These are phyloP conservation scores for Licmophora abbreviata DNA, from an alignment of 108 stramenopile species.

Conservation along the genomic window DNA sequence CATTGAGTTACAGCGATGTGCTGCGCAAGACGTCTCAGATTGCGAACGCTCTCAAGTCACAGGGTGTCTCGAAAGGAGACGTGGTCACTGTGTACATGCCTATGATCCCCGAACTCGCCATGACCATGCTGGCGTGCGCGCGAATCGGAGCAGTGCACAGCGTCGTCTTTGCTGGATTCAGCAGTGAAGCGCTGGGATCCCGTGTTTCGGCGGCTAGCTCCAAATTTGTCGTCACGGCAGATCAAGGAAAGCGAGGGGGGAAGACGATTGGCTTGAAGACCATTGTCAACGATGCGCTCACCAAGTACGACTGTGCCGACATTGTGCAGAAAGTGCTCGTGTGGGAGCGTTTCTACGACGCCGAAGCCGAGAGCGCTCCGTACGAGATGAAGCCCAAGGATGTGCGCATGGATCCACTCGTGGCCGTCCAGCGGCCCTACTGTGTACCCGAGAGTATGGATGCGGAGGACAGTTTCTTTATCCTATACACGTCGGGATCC, in stretches of 20 bases:
- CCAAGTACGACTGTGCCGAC: constrained; percentile 41
- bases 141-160: constrained; percentile 95
- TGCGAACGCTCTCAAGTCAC: constrained; percentile 84
- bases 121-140: constrained; percentile 97
- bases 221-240: constrained; percentile 81
- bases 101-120: constrained; percentile 95
- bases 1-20: constrained; percentile 70
- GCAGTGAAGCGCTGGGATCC: constrained; percentile 84
- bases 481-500: constrained; percentile 95
- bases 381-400: constrained; percentile 55
- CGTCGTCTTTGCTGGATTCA: constrained; percentile 98
- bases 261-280: constrained; percentile 76
- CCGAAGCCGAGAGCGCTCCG: constrained; percentile 18
- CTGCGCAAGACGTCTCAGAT: constrained; percentile 70
- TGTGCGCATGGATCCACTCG: constrained; percentile 80
- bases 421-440: constrained; percentile 85
- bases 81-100: constrained; percentile 98
- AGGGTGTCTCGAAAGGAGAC: constrained; percentile 85
- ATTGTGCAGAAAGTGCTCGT: constrained; percentile 82
- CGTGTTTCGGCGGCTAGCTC: constrained; percentile 81
- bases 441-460: constrained; percentile 94
- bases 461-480: constrained; percentile 92
- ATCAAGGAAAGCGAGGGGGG: constrained; percentile 78
- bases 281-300: constrained; percentile 83
- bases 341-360: constrained; percentile 68